A percentile compares a stretch with the other conserved stretches of the same genome.
Conservation (phyloP, 108 stramenopile genomes). For the Cyclotella distinguenda region DNA sequence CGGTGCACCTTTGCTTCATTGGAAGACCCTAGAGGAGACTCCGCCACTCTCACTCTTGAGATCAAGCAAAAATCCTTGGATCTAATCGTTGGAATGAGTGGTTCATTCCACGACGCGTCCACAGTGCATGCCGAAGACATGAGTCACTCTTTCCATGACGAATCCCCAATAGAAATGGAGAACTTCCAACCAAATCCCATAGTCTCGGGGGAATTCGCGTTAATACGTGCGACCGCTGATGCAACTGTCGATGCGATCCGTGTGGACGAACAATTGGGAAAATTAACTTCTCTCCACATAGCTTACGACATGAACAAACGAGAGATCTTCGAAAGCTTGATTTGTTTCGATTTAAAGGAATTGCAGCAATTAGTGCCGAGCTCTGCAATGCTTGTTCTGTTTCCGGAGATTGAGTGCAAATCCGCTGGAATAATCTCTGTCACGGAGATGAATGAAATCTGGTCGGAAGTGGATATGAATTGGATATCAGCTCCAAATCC, state of each 20-base stretch:
- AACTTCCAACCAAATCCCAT: not conserved
- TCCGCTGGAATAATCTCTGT: slow-evolving; percentile 14
- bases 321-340: slow-evolving; percentile 11
- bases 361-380: slow-evolving; percentile 6
- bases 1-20: slow-evolving; percentile 14
- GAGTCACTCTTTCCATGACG: not conserved
- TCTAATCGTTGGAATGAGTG: slow-evolving; percentile 12
- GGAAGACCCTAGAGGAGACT: slow-evolving; percentile 1
- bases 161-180: not conserved
- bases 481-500: slow-evolving; percentile 9
- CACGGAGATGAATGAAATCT: not conserved
- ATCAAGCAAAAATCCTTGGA: not conserved
- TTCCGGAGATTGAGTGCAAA: slow-evolving; percentile 1
- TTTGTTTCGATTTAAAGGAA: slow-evolving; percentile 12
- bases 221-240: slow-evolving; percentile 7
- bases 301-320: not conserved
- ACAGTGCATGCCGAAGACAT: no score
- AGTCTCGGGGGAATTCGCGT: not conserved
- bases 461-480: slow-evolving; percentile 6
- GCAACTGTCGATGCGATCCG: slow-evolving; percentile 16
- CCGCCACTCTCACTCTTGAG: slow-evolving; percentile 9
- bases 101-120: not conserved
- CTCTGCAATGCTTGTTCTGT: slow-evolving; percentile 14
- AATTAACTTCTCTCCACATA: slow-evolving; percentile 3
- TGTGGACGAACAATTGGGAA: slow-evolving; percentile 6